Evolutionary conservation across 371 early-diverging fungal genomes (phyloP), one percentile per base, ranked within the genome.

Genomic region (Phascolomyces articulosus): DNA sequence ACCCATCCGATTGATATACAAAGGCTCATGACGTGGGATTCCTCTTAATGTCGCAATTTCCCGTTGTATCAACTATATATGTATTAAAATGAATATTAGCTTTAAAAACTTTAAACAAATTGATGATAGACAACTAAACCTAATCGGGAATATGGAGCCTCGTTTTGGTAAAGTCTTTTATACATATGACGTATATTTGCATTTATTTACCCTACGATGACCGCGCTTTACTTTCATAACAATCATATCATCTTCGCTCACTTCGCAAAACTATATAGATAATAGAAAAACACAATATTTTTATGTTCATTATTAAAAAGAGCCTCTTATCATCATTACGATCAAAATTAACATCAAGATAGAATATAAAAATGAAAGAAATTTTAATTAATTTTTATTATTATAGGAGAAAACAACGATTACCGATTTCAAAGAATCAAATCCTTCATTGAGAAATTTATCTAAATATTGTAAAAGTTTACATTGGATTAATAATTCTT

Each of bases 201-300:
- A n/a, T 34, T 34, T 9, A 20, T n/a, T 18, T 75, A 82, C 75
- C 66, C 83, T 75, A 44, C 83, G 68, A 62, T 83, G 83, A 11
- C 83, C 83, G 54, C 83, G 62, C 27, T 83, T 83, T 10, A 80
- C 77, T 13, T 75, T 66, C 62, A 83, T 63, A 4, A 74, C 79
- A 38, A 72, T 63, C 23, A 83, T 55, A 56, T 83, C 83, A 2
- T 68, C 67, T 60, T 83, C 83, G 18, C 80, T 80, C 24, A 83
- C 71, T 41, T 83, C 83, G 40, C 60, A 59, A 23, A 59, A 20
- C 60, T 59, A 59, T 3, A 56, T 34, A 27, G 16, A 40, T 40
- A 58, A 58, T 2, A n/a, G 16, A 7, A 44, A 44, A 13, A 34
- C 2, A 34, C 11, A 1, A 9, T 34, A 34, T 34, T 34, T n/a